Evolutionary conservation across 2,329 filamentous ascomycete species (phyloP).

Genomic region (Trichoderma afroharzianum): DNA sequence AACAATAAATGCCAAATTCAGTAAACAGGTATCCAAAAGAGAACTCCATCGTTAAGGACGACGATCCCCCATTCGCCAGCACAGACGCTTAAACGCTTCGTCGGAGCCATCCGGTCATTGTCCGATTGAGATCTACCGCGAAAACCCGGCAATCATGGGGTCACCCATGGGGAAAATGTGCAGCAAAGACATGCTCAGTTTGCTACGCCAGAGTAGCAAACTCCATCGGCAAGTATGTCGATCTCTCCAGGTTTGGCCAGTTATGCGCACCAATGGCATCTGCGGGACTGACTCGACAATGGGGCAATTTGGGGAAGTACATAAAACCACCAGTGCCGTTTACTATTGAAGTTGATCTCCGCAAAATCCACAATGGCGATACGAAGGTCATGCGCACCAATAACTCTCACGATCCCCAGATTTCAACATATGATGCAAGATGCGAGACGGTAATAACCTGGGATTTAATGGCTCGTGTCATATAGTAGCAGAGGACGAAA

Average conservation of each 20-base stretch:
- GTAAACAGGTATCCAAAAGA: neutral
- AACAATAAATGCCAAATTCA: neutral
- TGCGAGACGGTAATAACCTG: neutral
- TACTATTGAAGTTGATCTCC: neutral
- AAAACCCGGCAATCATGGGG: neutral
- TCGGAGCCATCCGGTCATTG: neutral
- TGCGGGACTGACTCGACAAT: neutral
- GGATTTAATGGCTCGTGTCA: neutral
- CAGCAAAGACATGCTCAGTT: neutral
- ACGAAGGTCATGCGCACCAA: neutral
- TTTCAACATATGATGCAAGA: neutral
- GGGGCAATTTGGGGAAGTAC: neutral
- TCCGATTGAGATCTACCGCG: neutral
- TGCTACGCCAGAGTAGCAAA: neutral
- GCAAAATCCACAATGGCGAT: neutral
- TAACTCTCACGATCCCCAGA: neutral
- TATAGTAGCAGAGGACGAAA: neutral
- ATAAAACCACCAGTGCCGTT: neutral
- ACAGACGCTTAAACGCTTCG: slow-evolving; percentile 4
- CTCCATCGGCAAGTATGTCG: neutral
- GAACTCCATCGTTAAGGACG: neutral
- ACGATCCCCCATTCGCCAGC: neutral
- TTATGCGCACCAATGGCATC: slow-evolving; percentile 1
- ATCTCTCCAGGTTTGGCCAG: neutral
- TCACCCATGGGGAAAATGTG: neutral